Percentiles rank a stretch among this genome's conserved stretches.
Conservation (phyloP, 768 basidiomycete species). For the Podaxis sp. region DNA sequence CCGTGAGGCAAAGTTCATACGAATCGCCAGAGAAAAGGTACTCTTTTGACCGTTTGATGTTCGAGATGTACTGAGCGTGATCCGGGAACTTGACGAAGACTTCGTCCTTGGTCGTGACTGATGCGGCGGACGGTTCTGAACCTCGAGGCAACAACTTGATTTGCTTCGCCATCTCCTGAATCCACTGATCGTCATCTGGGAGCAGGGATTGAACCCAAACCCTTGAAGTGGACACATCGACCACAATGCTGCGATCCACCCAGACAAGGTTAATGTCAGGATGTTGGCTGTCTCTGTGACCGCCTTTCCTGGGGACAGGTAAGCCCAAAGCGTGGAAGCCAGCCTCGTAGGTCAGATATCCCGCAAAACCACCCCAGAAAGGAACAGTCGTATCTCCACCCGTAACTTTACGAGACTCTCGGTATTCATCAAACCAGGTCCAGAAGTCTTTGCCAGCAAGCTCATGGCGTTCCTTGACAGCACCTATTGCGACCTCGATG, state of each 20-base stretch:
- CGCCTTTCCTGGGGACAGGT: slow-evolving; percentile 29
- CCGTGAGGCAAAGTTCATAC: slow-evolving; percentile 91
- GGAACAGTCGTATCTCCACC: slow-evolving; percentile 56
- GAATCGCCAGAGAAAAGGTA: slow-evolving; percentile 81
- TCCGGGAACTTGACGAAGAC: slow-evolving; percentile 61
- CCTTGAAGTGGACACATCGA: slow-evolving; percentile 51
- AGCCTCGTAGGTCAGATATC: slow-evolving; percentile 78
- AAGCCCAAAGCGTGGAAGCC: slow-evolving; percentile 58
- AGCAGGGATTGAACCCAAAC: slow-evolving; percentile 68
- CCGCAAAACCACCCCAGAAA: slow-evolving; percentile 84
- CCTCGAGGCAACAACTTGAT: background rate
- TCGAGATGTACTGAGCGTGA: slow-evolving; percentile 58
- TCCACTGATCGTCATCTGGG: slow-evolving; percentile 58
- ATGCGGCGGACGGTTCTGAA: slow-evolving; percentile 31
- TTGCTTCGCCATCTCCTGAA: slow-evolving; percentile 36
- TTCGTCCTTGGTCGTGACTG: background rate
- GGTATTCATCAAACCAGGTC: slow-evolving; percentile 71
- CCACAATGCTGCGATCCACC: slow-evolving; percentile 74
- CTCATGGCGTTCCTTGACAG: slow-evolving; percentile 29
- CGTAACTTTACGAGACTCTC: slow-evolving; percentile 46
- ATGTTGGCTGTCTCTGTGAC: slow-evolving; percentile 32
- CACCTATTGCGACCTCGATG: slow-evolving; percentile 43
- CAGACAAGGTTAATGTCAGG: slow-evolving; percentile 77
- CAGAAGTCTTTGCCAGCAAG: slow-evolving; percentile 59
- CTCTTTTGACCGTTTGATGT: slow-evolving; percentile 70